Evolutionary conservation across 148 eudicot genomes (phyloP).

Genomic region (Oxyria digyna): DNA sequence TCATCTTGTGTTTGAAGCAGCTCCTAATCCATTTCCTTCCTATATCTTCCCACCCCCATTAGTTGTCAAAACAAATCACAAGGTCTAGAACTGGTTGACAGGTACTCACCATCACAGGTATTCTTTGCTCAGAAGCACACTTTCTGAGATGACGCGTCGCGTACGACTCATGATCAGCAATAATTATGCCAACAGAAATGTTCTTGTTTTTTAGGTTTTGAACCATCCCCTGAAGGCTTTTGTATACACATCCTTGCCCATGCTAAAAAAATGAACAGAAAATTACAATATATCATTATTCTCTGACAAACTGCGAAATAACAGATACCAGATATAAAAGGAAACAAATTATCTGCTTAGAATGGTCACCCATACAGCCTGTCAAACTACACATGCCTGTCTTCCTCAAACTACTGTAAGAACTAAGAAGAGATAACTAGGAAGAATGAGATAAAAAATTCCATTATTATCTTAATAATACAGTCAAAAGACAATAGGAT

Average conservation of each 20-base stretch:
- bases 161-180: constrained; percentile 49
- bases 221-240: constrained; percentile 58
- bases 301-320: not conserved
- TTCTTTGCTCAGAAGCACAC: constrained; percentile 65
- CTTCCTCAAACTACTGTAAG: not conserved
- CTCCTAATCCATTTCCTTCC: not conserved
- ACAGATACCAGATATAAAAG: not conserved
- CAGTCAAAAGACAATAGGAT: not conserved
- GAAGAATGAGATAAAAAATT: not conserved
- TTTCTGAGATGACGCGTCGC: constrained; percentile 69
- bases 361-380: not conserved
- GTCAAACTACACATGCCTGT: not conserved
- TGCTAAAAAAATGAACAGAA: constrained; percentile 36
- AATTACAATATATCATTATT: constrained; percentile 4
- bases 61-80: not conserved
- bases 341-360: not conserved
- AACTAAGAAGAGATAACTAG: no score
- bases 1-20: not conserved
- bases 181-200: constrained; percentile 38
- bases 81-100: not conserved
- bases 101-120: constrained; percentile 51
- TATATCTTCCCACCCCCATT: not conserved
- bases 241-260: constrained; percentile 67
- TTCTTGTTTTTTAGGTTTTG: constrained; percentile 36
- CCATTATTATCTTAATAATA: not conserved